A percentile compares a stretch with the other conserved stretches of the same genome.
phyloP scores from a whole-genome alignment of 164 flowering plant genomes.

The Santalum album region DNA sequence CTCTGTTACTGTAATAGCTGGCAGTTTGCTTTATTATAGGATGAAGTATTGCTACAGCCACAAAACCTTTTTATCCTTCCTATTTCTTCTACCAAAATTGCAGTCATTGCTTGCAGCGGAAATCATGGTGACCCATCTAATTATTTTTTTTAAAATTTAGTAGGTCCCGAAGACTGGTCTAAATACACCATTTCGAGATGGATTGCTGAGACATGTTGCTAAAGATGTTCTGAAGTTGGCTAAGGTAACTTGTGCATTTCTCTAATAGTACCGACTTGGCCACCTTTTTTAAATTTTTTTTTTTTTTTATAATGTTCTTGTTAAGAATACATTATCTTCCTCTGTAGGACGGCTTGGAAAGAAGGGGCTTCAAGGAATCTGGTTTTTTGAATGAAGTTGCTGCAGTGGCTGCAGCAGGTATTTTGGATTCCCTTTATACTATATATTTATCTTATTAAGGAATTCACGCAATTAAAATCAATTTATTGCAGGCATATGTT shows the following conservation, averaged over 20 bases:
- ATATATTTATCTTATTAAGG: too few relatives aligned
- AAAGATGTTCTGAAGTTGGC: slow-evolving; percentile 76
- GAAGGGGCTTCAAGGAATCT: slow-evolving; percentile 87
- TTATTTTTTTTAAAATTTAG: not conserved
- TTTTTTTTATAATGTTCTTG: not conserved
- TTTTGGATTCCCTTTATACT: not conserved
- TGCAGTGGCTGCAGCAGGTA: slow-evolving; percentile 89
- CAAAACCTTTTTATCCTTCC: too few relatives aligned
- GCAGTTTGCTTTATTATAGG: too few relatives aligned
- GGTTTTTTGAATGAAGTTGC: slow-evolving; percentile 81
- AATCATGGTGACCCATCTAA: slow-evolving; percentile 10
- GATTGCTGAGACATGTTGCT: slow-evolving; percentile 75
- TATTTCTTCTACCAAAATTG: not conserved
- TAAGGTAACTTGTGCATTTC: slow-evolving; percentile 51
- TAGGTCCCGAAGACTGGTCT: slow-evolving; percentile 85
- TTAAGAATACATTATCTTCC: too few relatives aligned
- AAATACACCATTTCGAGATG: slow-evolving; percentile 91
- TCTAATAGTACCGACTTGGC: too few relatives aligned
- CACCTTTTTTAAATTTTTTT: too few relatives aligned
- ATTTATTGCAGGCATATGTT: too few relatives aligned
- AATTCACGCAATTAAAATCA: too few relatives aligned
- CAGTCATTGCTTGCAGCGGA: not conserved
- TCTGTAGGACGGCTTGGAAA: slow-evolving; percentile 85
- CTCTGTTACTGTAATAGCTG: too few relatives aligned
- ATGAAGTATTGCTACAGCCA: too few relatives aligned